Evolutionary conservation across 148 eudicot genomes (phyloP), one percentile per base, ranked within the genome.

Genomic region (Limonium bicolor): DNA sequence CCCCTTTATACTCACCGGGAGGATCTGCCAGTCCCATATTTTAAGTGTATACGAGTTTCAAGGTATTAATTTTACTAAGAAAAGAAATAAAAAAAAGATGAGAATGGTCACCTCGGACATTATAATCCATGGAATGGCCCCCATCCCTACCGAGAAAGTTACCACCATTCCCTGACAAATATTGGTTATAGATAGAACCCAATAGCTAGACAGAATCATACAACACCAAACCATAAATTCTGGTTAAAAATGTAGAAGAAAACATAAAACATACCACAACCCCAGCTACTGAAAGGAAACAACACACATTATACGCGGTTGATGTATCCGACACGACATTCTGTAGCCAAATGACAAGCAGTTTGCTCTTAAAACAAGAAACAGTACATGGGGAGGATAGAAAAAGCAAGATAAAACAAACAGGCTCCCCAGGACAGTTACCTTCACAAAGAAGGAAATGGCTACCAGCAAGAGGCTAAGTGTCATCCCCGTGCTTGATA

Each of bases 111-210:
- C 96, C 96, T 86, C 96, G 20, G 96, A 87, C 96, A 87, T 87
- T 39, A 87, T 87, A 60, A 82, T 27, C 96, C 96, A 87, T 29
- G 96, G 96, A 55, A 82, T 79, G 25, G 96, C 85, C 32, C 96
- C 96, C 62, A 87, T 64, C 63, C 96, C 96, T 58, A 87, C 67
- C 12, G 96, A 87, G 67, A 82, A 82, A n/a, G 64, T 33, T 19
- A 42, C 47, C 4, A 42, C 47, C 47, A 42, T 42, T 24, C 47
- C 47, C 47, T 42, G 18, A 42, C n/a, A n/a, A n/a, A n/a, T n/a
- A n/a, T n/a, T n/a, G n/a, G n/a, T n/a, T n/a, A n/a, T n/a, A n/a
- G n/a, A 43, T 28, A 5, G 31, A 43, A 31, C 24, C 10, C 9
- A 24, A 23, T 20, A 15, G 31, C 27, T 43, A 41, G 14, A 41